These are phyloP conservation scores for Penicillium sp. DNA, from an alignment of 2,329 filamentous ascomycete species.

Conservation along the genomic window DNA sequence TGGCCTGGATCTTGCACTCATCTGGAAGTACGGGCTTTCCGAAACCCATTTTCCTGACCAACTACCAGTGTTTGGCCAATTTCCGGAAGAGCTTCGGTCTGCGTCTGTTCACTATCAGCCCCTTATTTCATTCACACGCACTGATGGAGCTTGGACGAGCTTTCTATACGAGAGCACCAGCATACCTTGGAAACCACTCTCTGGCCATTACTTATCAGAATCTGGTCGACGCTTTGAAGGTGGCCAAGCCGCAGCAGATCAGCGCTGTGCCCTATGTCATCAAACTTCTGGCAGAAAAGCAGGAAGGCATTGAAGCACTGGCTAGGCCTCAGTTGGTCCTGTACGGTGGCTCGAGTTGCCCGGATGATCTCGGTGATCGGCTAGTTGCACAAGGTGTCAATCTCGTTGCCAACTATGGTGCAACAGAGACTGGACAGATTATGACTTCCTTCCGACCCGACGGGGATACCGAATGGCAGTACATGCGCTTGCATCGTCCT, in stretches of 20 bases:
- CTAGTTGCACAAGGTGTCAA: constrained; percentile 54
- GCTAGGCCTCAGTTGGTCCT: constrained; percentile 52
- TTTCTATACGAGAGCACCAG: constrained; percentile 50
- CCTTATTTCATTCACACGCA: constrained; percentile 60
- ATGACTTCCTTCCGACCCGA: constrained; percentile 59
- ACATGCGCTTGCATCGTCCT: constrained; percentile 48
- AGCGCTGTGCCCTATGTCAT: constrained; percentile 64
- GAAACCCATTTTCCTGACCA: constrained; percentile 61
- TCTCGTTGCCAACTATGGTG: constrained; percentile 44
- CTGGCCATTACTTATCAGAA: constrained; percentile 55
- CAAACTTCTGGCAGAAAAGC: constrained; percentile 60
- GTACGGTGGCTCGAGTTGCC: constrained; percentile 58
- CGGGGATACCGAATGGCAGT: constrained; percentile 62
- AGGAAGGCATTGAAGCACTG: constrained; percentile 53
- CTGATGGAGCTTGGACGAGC: constrained; percentile 55
- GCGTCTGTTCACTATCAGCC: constrained; percentile 54
- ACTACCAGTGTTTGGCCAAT: constrained; percentile 51
- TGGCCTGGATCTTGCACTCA: constrained; percentile 48
- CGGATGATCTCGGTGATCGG: constrained; percentile 58
- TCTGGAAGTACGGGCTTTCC: constrained; percentile 61
- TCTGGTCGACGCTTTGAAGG: constrained; percentile 37
- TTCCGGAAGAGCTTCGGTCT: constrained; percentile 46
- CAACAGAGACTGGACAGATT: constrained; percentile 60
- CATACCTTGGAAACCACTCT: constrained; percentile 55
- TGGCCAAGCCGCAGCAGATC: constrained; percentile 38